phyloP scores from a whole-genome alignment of 768 basidiomycete species.

The Strobilomyces confusus region DNA sequence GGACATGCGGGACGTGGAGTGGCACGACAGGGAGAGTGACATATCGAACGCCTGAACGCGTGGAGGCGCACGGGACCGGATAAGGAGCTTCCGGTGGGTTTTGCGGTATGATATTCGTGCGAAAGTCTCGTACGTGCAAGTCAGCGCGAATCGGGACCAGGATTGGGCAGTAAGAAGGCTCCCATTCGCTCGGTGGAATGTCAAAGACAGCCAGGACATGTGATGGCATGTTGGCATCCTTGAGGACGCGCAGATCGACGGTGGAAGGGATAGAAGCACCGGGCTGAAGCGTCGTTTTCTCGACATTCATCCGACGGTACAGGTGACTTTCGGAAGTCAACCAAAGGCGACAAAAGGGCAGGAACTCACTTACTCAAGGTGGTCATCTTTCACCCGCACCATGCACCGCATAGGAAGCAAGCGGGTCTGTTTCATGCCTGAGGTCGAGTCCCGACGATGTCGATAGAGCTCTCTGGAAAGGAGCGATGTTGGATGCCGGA shows the following conservation, averaged over 20 bases:
- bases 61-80: conserved; percentile 28
- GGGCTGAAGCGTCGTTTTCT: conserved; percentile 19
- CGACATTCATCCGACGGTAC: conserved; percentile 34
- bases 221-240: conserved; percentile 47
- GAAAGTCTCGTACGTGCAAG: conserved; percentile 40
- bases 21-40: conserved; percentile 52
- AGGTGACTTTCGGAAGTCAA: conserved; percentile 24
- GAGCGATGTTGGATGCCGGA: neutral
- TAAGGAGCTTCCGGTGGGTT: conserved; percentile 32
- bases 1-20: conserved; percentile 46
- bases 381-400: conserved; percentile 17
- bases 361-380: conserved; percentile 25
- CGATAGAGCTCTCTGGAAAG: conserved; percentile 11
- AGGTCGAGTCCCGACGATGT: conserved; percentile 12
- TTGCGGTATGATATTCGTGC: conserved; percentile 33
- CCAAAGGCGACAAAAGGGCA: neutral
- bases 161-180: conserved; percentile 34
- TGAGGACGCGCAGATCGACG: conserved; percentile 46
- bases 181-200: conserved; percentile 27
- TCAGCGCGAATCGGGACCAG: conserved; percentile 52
- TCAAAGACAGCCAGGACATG: conserved; percentile 51
- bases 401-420: conserved; percentile 24
- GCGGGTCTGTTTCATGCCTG: conserved; percentile 19
- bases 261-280: conserved; percentile 36
- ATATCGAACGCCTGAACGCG: conserved; percentile 22